These are phyloP conservation scores for Seminavis robusta DNA, from an alignment of 108 stramenopile species.

Conservation along the genomic window DNA sequence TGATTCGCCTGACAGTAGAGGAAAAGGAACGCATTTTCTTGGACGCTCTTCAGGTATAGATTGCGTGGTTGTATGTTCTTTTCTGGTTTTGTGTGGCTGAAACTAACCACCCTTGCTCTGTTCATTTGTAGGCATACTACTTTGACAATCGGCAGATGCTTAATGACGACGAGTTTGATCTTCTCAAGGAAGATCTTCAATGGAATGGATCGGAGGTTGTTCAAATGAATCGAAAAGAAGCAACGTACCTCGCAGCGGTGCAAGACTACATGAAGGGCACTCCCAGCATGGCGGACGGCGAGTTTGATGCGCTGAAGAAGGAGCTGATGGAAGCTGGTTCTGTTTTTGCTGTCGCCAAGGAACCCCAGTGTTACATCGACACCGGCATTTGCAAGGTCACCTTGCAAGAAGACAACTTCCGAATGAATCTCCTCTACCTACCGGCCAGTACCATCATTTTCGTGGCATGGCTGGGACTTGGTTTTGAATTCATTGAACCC, in stretches of 20 bases:
- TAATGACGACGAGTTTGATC: slow-evolving; percentile 87
- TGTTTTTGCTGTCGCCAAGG: slow-evolving; percentile 81
- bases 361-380: slow-evolving; percentile 96
- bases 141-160: slow-evolving; percentile 82
- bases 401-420: slow-evolving; percentile 81
- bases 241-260: slow-evolving; percentile 81
- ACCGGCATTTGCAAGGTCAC: slow-evolving; percentile 93
- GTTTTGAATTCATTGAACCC: slow-evolving; percentile 73
- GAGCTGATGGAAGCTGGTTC: slow-evolving; percentile 83
- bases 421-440: slow-evolving; percentile 84
- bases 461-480: slow-evolving; percentile 60
- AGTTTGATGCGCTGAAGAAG: slow-evolving; percentile 85
- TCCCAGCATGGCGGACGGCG: slow-evolving; percentile 74
- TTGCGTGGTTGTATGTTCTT: background rate
- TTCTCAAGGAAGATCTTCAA: slow-evolving; percentile 89
- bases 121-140: slow-evolving; percentile 68
- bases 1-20: slow-evolving; percentile 71
- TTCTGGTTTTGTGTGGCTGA: slow-evolving; percentile 6
- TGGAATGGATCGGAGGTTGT: slow-evolving; percentile 86
- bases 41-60: slow-evolving; percentile 85
- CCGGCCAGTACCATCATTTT: slow-evolving; percentile 68
- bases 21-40: slow-evolving; percentile 95
- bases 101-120: background rate
- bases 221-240: slow-evolving; percentile 85
- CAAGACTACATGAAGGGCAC: slow-evolving; percentile 86